Evolutionary conservation across 192 early-diverging fungal species (phyloP), one percentile per base, ranked within the genome.

Genomic region (Coemansia furcata): DNA sequence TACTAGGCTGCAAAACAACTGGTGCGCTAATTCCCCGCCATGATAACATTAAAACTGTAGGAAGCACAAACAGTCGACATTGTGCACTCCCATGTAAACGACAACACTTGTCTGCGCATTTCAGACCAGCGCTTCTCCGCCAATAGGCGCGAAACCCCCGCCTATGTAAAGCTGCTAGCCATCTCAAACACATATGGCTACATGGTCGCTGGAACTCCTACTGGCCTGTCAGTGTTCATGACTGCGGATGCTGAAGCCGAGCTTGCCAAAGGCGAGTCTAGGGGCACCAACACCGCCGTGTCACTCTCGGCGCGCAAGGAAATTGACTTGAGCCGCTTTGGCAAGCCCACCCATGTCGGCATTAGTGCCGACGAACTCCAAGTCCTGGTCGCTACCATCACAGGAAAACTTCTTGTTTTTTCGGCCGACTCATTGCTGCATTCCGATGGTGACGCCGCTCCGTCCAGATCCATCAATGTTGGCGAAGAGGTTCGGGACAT

Each of bases 151-250:
- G 66, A 80, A 1, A 85, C 84, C 10, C 83, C 86, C 6, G 64
- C 80, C 15, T 72, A 80, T 49, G 80, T 82, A 3, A 83, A 78
- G 29, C 68, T 91, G 15, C 78, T 92, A 47, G 86, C 71, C 0
- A 77, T 87, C 8, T 91, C 90, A 32, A 89, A 84, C 63, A 84
- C 47, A n/a, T 86, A 84, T 66, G 90, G 89, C 1, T 92, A 87
- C 57, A 86, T 90, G 58, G 85, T 89, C 14, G 91, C 88, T 12
- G 91, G 86, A 6, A 78, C 84, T 14, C 78, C 68, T 29, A 63
- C 77, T 62, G 89, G 65, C 12, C 63, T 69, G 11, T 68, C 65
- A 3, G 69, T 78, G 36, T 72, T 78, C n/a, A 78, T 23, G 54
- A 73, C 74, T 4, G 61, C 54, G 38, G 68, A 84, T 50, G 76